Conservation (phyloP, 129 eudicot genomes). For the Artemisia annua region DNA sequence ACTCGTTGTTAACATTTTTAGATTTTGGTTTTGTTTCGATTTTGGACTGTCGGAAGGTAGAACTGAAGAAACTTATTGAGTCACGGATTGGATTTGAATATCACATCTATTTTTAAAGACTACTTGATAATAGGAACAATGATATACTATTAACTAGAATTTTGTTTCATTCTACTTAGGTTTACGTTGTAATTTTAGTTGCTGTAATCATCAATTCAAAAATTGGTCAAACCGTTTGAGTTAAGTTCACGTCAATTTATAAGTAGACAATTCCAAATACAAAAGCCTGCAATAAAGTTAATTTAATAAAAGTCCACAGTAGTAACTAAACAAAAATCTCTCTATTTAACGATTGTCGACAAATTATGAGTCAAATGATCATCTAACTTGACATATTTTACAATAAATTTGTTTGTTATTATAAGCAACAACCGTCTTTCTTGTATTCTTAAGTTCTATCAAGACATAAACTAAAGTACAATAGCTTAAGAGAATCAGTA, state of each 20-base stretch:
- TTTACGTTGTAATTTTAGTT: not conserved
- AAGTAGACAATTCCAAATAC: conserved; percentile 13
- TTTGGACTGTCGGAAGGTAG: too few relatives aligned
- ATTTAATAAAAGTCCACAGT: not conserved
- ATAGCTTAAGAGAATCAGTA: not conserved
- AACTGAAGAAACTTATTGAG: too few relatives aligned
- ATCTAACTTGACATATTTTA: not conserved
- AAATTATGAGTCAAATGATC: not conserved
- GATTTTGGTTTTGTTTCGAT: too few relatives aligned
- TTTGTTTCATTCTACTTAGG: not conserved
- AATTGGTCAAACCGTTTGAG: conserved; percentile 1
- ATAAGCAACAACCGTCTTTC: not conserved
- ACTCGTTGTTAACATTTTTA: too few relatives aligned
- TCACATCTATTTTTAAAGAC: too few relatives aligned
- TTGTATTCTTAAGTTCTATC: not conserved
- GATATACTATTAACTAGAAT: too few relatives aligned
- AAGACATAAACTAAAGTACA: not conserved
- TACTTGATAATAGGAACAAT: too few relatives aligned
- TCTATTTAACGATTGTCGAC: not conserved
- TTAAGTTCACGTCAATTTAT: conserved; percentile 11
- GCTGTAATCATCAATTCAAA: not conserved
- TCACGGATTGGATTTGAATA: too few relatives aligned
- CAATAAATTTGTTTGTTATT: not conserved
- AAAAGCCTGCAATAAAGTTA: not conserved
- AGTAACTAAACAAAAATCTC: not conserved